phyloP scores from a whole-genome alignment of 2,329 filamentous ascomycete genomes.

The Cryphonectria japonica region DNA sequence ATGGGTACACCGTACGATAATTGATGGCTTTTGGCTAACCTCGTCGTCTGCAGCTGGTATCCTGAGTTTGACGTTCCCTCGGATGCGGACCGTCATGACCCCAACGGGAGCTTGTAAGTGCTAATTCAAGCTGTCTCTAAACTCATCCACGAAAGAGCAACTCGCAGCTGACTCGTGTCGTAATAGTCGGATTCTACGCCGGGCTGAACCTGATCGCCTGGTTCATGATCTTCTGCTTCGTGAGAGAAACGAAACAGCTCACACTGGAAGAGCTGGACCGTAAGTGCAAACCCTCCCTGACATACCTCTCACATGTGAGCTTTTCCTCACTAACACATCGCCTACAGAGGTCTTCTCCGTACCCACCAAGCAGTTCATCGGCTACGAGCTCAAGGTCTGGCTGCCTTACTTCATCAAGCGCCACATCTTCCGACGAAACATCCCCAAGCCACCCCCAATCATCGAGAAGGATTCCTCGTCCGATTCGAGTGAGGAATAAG shows the following conservation, averaged over 20 bases:
- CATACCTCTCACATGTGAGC: background rate
- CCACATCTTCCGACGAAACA: conserved; percentile 40
- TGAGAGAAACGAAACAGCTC: conserved; percentile 64
- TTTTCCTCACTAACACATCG: background rate
- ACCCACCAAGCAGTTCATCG: conserved; percentile 39
- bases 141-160: conserved; percentile 41
- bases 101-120: conserved; percentile 38
- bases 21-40: conserved; percentile 17
- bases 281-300: background rate
- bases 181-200: conserved; percentile 55
- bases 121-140: background rate
- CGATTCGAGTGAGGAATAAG: conserved; percentile 5
- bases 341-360: conserved; percentile 39
- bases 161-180: background rate
- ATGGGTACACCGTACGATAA: conserved; percentile 32
- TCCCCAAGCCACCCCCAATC: conserved; percentile 39
- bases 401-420: conserved; percentile 45
- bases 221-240: conserved; percentile 58
- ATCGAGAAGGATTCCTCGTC: conserved; percentile 31
- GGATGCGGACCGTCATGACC: conserved; percentile 40
- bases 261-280: conserved; percentile 62
- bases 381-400: conserved; percentile 39
- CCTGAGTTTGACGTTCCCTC: conserved; percentile 35
- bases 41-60: conserved; percentile 29
- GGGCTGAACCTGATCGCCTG: conserved; percentile 59